phyloP scores from a whole-genome alignment of 768 basidiomycete species.

The Guyanaporus albipodus region DNA sequence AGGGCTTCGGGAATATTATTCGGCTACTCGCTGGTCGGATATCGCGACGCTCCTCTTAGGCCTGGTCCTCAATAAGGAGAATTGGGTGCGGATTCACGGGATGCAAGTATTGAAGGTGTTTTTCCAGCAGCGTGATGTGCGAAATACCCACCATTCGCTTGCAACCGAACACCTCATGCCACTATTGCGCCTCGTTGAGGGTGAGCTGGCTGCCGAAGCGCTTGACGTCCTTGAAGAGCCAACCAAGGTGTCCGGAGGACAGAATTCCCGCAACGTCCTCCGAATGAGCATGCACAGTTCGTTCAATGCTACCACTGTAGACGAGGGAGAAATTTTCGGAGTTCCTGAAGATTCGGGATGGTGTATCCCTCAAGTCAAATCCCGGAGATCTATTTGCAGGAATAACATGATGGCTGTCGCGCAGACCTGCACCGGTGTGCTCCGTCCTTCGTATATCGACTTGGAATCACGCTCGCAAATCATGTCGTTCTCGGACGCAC shows the following conservation, averaged over 20 bases:
- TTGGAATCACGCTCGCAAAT: conserved; percentile 55
- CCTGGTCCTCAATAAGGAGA: conserved; percentile 75
- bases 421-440: conserved; percentile 71
- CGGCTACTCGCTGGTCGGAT: conserved; percentile 68
- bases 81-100: conserved; percentile 76
- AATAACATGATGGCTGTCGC: conserved; percentile 82
- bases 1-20: conserved; percentile 83
- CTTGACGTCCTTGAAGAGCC: conserved; percentile 94
- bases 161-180: conserved; percentile 91
- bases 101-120: conserved; percentile 88
- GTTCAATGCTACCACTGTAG: conserved; percentile 40
- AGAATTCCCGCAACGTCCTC: conserved; percentile 79
- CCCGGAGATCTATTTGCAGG: conserved; percentile 58
- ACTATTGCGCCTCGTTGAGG: conserved; percentile 81
- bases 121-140: conserved; percentile 80
- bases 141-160: conserved; percentile 65
- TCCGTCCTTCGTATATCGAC: conserved; percentile 66
- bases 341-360: conserved; percentile 81
- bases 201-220: conserved; percentile 78
- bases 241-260: conserved; percentile 71
- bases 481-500: conserved; percentile 33
- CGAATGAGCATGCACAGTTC: conserved; percentile 84
- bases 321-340: conserved; percentile 75
- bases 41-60: conserved; percentile 84
- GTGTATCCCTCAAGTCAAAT: conserved; percentile 71